Percentiles rank a stretch among this genome's conserved stretches.
Evolutionary conservation across 2,329 filamentous ascomycete genomes (phyloP).

Genomic region (Neurospora sp.): DNA sequence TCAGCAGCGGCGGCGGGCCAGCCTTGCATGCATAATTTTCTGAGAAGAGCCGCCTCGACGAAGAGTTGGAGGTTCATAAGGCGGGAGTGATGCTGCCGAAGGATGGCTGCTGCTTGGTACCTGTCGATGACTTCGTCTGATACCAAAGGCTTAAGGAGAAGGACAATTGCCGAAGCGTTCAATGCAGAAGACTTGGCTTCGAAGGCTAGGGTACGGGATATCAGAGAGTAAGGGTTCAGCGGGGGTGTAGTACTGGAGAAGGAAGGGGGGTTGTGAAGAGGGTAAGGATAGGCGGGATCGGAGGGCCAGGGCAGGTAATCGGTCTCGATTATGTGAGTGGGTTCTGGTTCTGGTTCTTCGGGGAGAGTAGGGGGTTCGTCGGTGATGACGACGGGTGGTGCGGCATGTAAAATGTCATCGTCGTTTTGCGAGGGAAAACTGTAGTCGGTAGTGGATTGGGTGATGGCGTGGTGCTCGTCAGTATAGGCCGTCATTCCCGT

Average conservation of each 20-base stretch:
- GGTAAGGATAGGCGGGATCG: constrained; percentile 46
- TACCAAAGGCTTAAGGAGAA: constrained; percentile 48
- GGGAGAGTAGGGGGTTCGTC: constrained; percentile 8
- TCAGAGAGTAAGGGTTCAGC: constrained; percentile 44
- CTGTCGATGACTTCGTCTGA: constrained; percentile 44
- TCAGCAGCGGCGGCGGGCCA: constrained; percentile 32
- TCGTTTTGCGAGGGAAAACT: constrained; percentile 22
- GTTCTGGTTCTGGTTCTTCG: constrained; percentile 9
- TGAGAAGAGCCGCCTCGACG: constrained; percentile 48
- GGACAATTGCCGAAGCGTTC: constrained; percentile 50
- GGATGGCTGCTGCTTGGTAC: constrained; percentile 43
- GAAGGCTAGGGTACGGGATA: constrained; percentile 44
- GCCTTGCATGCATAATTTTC: constrained; percentile 49
- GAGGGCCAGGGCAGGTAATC: constrained; percentile 51
- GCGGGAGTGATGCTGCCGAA: constrained; percentile 50
- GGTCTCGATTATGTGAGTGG: constrained; percentile 38
- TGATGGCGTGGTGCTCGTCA: constrained; percentile 29
- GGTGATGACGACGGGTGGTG: constrained; percentile 3
- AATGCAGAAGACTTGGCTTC: constrained; percentile 46
- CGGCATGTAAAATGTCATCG: constrained; percentile 6
- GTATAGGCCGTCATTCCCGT: constrained; percentile 13
- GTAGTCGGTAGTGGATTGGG: constrained; percentile 33
- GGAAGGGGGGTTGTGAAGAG: constrained; percentile 18
- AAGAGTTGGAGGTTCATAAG: constrained; percentile 51
- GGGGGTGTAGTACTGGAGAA: constrained; percentile 23